A percentile compares a stretch with the other conserved stretches of the same genome.
These are phyloP conservation scores for Colletotrichum tanaceti DNA, from an alignment of 2,329 filamentous ascomycete genomes.

Conservation along the genomic window DNA sequence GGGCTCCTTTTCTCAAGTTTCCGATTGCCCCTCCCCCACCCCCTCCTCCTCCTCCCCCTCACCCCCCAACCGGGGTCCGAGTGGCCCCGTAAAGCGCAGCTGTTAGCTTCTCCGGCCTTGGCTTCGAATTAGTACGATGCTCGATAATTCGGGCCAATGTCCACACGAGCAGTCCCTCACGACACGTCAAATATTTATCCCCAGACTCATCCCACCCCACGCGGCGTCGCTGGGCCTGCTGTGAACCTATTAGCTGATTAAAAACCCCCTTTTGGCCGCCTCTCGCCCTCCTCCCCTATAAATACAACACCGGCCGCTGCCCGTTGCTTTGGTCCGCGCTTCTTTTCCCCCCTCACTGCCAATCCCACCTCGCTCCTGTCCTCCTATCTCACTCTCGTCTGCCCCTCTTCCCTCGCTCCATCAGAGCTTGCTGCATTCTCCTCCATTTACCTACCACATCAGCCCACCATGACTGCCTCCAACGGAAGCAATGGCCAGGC, in stretches of 20 bases:
- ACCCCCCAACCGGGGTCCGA: constrained; percentile 27
- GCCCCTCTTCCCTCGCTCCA: constrained; percentile 6
- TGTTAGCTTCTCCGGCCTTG: constrained; percentile 39
- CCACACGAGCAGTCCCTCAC: constrained; percentile 48
- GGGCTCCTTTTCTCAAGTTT: constrained; percentile 20
- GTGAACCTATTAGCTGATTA: constrained; percentile 52
- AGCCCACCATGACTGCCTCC: constrained; percentile 40
- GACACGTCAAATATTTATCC: constrained; percentile 46
- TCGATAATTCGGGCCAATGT: constrained; percentile 54
- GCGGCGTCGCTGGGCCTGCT: constrained; percentile 42
- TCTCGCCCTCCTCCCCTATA: constrained; percentile 46
- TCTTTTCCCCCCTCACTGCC: constrained; percentile 24
- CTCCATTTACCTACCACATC: constrained; percentile 18
- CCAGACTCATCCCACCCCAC: constrained; percentile 47
- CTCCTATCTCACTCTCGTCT: constrained; percentile 14
- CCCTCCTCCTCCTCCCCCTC: constrained; percentile 23
- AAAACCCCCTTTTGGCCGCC: constrained; percentile 42
- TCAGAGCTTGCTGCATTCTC: constrained; percentile 33
- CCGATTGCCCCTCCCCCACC: constrained; percentile 30
- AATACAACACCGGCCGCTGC: constrained; percentile 43
- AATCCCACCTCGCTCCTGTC: constrained; percentile 40
- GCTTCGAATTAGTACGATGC: constrained; percentile 41
- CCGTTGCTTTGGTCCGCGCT: not conserved
- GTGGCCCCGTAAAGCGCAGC: constrained; percentile 21
- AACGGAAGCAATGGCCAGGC: constrained; percentile 43